phyloP scores from a whole-genome alignment of 2,329 filamentous ascomycete genomes.

The Colletotrichum liriopes region DNA sequence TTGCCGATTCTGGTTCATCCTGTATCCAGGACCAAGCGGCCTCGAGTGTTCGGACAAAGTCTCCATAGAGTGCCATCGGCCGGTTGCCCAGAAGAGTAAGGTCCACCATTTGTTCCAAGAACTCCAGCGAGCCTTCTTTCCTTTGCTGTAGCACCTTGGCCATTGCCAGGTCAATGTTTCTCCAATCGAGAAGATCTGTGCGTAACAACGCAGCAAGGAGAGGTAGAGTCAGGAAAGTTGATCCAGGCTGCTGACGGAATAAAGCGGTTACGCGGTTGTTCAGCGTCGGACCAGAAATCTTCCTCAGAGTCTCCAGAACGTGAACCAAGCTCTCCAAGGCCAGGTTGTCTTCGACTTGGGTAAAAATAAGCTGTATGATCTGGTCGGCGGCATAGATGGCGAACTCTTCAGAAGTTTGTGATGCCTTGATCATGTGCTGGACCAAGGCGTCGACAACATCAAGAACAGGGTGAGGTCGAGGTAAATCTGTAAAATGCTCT shows the following conservation, averaged over 20 bases:
- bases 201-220: conserved; percentile 71
- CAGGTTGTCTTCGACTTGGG: conserved; percentile 68
- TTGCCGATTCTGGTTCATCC: conserved; percentile 76
- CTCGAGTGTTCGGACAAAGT: conserved; percentile 88
- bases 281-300: conserved; percentile 70
- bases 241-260: conserved; percentile 71
- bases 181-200: conserved; percentile 75
- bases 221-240: conserved; percentile 70
- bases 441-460: conserved; percentile 75
- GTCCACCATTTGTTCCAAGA: conserved; percentile 86
- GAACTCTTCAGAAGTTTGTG: conserved; percentile 74
- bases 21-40: conserved; percentile 86
- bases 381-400: conserved; percentile 73
- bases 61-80: conserved; percentile 84
- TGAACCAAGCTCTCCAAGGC: conserved; percentile 75
- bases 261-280: conserved; percentile 69
- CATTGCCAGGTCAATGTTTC: conserved; percentile 78
- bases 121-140: conserved; percentile 81
- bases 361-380: conserved; percentile 71
- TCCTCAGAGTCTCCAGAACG: conserved; percentile 72
- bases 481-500: conserved; percentile 73
- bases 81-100: conserved; percentile 84
- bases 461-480: conserved; percentile 71
- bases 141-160: conserved; percentile 80
- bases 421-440: conserved; percentile 74